phyloP scores from a whole-genome alignment of 1,284 basidiomycete genomes.

The Marasmius tenuissimus region DNA sequence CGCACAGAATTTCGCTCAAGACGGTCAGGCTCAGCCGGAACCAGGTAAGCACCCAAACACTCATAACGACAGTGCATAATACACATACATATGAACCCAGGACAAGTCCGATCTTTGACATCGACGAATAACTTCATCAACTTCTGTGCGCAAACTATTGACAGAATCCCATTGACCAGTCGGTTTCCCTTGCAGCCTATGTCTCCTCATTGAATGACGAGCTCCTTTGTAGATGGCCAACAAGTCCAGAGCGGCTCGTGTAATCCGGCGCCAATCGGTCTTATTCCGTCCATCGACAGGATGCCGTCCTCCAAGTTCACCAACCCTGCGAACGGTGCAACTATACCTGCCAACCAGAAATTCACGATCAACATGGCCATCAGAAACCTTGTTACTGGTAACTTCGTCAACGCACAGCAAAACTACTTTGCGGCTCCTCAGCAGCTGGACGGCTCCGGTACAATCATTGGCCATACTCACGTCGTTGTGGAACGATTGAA shows the following conservation, averaged over 20 bases:
- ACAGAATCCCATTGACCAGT: conserved; percentile 30
- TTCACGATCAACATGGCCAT: conserved; percentile 32
- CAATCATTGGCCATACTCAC: conserved; percentile 52
- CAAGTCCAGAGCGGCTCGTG: conserved; percentile 30
- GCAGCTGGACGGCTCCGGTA: conserved; percentile 44
- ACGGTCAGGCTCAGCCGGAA: conserved; percentile 17
- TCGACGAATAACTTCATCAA: conserved; percentile 58
- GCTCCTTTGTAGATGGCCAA: conserved; percentile 24
- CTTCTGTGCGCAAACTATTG: conserved; percentile 24
- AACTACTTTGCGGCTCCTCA: conserved; percentile 59
- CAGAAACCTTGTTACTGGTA: conserved; percentile 39
- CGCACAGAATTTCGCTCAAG: conserved; percentile 17
- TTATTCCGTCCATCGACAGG: conserved; percentile 36
- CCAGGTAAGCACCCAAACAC: too few relatives aligned
- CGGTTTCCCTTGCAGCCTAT: not conserved
- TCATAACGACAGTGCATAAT: too few relatives aligned
- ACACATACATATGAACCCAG: conserved; percentile 15
- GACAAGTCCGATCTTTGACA: conserved; percentile 46
- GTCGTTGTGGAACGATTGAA: conserved; percentile 51
- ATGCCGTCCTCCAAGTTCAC: conserved; percentile 50
- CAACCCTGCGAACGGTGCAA: conserved; percentile 40
- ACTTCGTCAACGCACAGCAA: conserved; percentile 46
- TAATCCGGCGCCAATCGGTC: conserved; percentile 38
- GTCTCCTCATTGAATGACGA: not conserved
- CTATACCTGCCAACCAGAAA: conserved; percentile 37